Conservation (phyloP, 805 yeast genomes). For the Spathaspora boniae region DNA sequence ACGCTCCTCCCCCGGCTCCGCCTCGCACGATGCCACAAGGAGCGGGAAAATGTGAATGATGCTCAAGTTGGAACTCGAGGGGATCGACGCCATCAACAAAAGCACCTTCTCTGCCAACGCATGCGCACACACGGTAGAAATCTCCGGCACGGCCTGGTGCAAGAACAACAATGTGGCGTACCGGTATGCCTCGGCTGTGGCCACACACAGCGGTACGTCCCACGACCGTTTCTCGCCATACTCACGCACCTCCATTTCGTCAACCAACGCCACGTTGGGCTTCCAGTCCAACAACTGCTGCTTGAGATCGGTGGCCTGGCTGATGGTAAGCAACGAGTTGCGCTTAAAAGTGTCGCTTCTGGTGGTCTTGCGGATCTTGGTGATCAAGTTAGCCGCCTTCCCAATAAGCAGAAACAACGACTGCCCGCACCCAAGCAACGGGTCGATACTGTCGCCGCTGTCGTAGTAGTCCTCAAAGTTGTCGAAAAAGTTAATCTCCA, state of each 20-base stretch:
- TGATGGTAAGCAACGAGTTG: constrained; percentile 46
- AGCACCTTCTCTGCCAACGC: constrained; percentile 58
- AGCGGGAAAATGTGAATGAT: constrained; percentile 65
- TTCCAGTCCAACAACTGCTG: constrained; percentile 54
- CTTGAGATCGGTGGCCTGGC: constrained; percentile 53
- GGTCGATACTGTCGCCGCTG: constrained; percentile 49
- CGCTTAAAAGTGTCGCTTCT: constrained; percentile 16
- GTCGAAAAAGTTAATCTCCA: constrained; percentile 28
- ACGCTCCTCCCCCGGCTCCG: constrained; percentile 53
- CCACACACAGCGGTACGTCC: constrained; percentile 57
- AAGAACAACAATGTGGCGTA: constrained; percentile 56
- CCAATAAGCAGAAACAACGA: constrained; percentile 63
- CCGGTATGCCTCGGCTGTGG: constrained; percentile 70
- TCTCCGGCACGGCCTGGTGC: constrained; percentile 70
- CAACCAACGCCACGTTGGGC: constrained; percentile 41
- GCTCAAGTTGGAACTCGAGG: constrained; percentile 52
- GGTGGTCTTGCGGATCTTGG: constrained; percentile 41
- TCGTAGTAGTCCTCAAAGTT: constrained; percentile 35
- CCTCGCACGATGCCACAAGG: constrained; percentile 64
- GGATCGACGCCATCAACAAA: constrained; percentile 59
- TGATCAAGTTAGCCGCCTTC: constrained; percentile 54
- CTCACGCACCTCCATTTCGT: no score
- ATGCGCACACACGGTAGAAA: constrained; percentile 53
- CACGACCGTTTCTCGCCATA: constrained; percentile 20
- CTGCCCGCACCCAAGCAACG: constrained; percentile 66